Evolutionary conservation across 768 basidiomycete genomes (phyloP), one percentile per base, ranked within the genome.

Genomic region (Leccinum disarticulatum): DNA sequence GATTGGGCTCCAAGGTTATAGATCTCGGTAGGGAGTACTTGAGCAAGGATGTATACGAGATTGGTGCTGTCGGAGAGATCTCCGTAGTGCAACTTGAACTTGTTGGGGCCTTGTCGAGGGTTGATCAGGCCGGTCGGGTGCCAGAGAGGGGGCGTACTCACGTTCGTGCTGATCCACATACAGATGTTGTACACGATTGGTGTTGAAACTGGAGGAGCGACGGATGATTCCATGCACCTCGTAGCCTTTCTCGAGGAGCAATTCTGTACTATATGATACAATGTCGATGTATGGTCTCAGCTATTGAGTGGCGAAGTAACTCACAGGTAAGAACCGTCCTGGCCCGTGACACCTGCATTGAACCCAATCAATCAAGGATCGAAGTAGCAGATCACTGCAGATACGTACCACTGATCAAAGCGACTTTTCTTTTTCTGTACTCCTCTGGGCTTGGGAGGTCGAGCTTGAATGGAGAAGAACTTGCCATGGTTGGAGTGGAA

Each of bases 1-100:
- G 92, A 94, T 75, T 98, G 95, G 15, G 95, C 95, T 49, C 94
- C 95, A 55, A 98, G 88, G 76, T 98, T 98, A 85, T 97, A 98
- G 61, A 98, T 88, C 77, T 98, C 96, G 22, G 93, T 88, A 2
- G 95, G 95, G 74, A 91, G 91, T 57, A 97, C 94, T 68, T 93
- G 87, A 3, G 96, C 90, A 73, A 98, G 88, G 79, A 98, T 90
- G 77, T 95, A 95, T 49, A 97, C 95, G 62, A 98, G 87, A 73
- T 98, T 98, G 69, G 95, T 97, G 76, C 90, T 93, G 79, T 98
- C 95, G 68, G 91, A 89, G 69, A 96, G 81, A 77, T 98, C 94
- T 66, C 93, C 93, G 64, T 95, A 93, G 76, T 95, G 93, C 59
- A 92, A 73, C 73, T 88, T 89, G 77, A 94, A 87, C 69, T 86